phyloP scores from a whole-genome alignment of 1,139 yeast genomes.

The Hyphopichia burtonii region DNA sequence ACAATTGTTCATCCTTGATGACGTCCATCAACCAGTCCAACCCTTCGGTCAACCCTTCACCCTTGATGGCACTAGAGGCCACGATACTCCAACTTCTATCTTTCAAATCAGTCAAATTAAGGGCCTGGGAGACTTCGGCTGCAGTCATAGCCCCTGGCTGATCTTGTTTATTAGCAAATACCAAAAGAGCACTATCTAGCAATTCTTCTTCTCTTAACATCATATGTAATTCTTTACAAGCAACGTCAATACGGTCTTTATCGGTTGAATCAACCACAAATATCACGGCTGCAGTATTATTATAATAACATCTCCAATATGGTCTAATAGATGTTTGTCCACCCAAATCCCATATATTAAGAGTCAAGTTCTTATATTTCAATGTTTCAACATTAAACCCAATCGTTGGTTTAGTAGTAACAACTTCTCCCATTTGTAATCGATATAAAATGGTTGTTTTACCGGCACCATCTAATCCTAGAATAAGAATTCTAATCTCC shows the following conservation, averaged over 20 bases:
- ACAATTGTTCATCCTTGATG: constrained; percentile 85
- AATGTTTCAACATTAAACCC: constrained; percentile 97
- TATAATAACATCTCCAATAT: constrained; percentile 96
- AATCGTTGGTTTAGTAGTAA: constrained; percentile 91
- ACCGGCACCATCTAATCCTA: constrained; percentile 98
- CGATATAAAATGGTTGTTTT: constrained; percentile 93
- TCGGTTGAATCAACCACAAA: constrained; percentile 98
- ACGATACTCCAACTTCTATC: constrained; percentile 98
- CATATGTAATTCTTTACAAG: constrained; percentile 82
- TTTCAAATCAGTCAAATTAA: constrained; percentile 81
- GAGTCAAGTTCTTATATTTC: constrained; percentile 82
- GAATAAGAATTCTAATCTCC: constrained; percentile 86
- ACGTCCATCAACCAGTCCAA: constrained; percentile 97
- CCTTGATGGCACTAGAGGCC: constrained; percentile 93
- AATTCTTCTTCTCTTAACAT: constrained; percentile 94
- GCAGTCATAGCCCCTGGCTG: constrained; percentile 95
- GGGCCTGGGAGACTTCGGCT: constrained; percentile 88
- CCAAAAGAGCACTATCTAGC: constrained; percentile 83
- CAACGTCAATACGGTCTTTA: constrained; percentile 85
- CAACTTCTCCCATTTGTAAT: constrained; percentile 90
- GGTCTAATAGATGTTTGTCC: constrained; percentile 97
- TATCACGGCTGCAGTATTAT: constrained; percentile 93
- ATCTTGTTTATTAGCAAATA: constrained; percentile 96
- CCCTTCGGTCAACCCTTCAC: constrained; percentile 95
- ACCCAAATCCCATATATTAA: constrained; percentile 90